Evolutionary conservation across 345 rosid genomes (phyloP).

Genomic region (Excoecaria cochinchinensis): DNA sequence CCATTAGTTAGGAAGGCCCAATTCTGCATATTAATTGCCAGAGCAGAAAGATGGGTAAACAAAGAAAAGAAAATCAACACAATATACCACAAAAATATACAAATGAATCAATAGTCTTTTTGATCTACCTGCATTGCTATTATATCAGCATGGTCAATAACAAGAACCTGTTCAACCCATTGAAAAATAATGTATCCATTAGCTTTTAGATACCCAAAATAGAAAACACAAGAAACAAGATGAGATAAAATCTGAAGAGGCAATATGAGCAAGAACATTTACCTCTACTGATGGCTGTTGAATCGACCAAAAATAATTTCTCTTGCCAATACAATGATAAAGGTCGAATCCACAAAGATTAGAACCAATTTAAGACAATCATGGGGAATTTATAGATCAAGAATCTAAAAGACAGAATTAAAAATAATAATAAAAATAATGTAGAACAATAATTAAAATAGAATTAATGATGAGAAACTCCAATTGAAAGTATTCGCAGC

Average conservation of each 20-base stretch:
- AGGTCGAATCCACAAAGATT: no score
- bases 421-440: no score
- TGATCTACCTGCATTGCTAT: constrained; percentile 81
- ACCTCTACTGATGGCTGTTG: no score
- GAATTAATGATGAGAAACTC: no score
- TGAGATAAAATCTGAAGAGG: neutral
- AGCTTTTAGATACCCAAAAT: constrained; percentile 9
- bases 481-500: no score
- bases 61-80: neutral
- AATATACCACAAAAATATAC: constrained; percentile 2
- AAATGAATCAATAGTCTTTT: constrained; percentile 24
- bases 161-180: constrained; percentile 58
- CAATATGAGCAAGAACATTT: constrained; percentile 10
- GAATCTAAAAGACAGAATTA: no score
- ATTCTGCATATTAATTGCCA: constrained; percentile 51
- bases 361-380: no score
- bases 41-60: constrained; percentile 1
- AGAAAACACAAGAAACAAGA: constrained; percentile 1
- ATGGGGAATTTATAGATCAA: no score
- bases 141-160: constrained; percentile 91
- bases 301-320: no score
- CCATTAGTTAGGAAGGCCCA: constrained; percentile 66
- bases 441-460: no score
- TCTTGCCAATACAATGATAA: no score
- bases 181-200: constrained; percentile 8